These are phyloP conservation scores for Colletotrichum sp. DNA, from an alignment of 2,329 filamentous ascomycete species.

Conservation along the genomic window DNA sequence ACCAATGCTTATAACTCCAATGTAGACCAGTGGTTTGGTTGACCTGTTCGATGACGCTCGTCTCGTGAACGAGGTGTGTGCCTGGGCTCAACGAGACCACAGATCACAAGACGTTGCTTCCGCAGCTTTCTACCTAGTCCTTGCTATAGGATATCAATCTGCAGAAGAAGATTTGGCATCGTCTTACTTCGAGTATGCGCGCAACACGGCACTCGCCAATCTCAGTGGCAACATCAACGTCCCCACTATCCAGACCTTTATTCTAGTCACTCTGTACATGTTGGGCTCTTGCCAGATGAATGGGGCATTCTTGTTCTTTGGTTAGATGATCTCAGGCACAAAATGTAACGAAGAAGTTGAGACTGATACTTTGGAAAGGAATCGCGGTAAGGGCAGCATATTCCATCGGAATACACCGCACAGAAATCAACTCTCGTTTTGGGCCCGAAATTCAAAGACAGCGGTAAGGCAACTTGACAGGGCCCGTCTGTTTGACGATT, in stretches of 20 bases:
- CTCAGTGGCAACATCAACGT: slow-evolving; percentile 53
- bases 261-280: slow-evolving; percentile 58
- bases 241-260: slow-evolving; percentile 54
- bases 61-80: slow-evolving; percentile 43
- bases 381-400: slow-evolving; percentile 58
- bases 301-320: slow-evolving; percentile 59
- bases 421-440: slow-evolving; percentile 59
- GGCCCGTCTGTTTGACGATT: neutral
- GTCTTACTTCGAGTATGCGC: slow-evolving; percentile 55
- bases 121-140: slow-evolving; percentile 49
- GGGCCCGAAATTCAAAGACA: slow-evolving; percentile 46
- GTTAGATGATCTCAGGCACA: slow-evolving; percentile 9
- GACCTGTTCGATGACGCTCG: slow-evolving; percentile 51
- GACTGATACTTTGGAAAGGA: slow-evolving; percentile 29
- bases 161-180: slow-evolving; percentile 46
- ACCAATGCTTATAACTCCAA: neutral
- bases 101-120: slow-evolving; percentile 41
- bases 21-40: slow-evolving; percentile 47
- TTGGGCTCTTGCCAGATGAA: slow-evolving; percentile 61
- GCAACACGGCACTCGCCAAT: slow-evolving; percentile 47
- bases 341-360: neutral
- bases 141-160: slow-evolving; percentile 54
- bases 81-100: slow-evolving; percentile 43
- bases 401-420: slow-evolving; percentile 57
- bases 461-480: slow-evolving; percentile 25